Evolutionary conservation across 2,329 filamentous ascomycete genomes (phyloP).

Genomic region (Arthrinium puccinioides): DNA sequence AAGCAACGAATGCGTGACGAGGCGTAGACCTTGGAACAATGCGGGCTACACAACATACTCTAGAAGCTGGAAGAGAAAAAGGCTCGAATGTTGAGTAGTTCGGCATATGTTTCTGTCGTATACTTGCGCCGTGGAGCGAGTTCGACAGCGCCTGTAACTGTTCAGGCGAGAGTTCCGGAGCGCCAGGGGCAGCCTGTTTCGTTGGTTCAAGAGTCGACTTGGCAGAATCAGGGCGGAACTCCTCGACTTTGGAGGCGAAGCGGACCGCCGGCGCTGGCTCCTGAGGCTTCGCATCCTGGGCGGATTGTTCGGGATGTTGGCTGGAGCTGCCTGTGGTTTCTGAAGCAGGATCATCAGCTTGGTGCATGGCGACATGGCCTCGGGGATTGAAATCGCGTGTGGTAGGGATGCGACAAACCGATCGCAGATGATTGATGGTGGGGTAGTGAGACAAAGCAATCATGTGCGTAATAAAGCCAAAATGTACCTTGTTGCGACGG

Average conservation of each 20-base stretch:
- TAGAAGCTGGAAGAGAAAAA: slow-evolving; percentile 76
- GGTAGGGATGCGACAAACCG: not conserved
- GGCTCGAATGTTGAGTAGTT: slow-evolving; percentile 89
- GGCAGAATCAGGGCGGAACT: slow-evolving; percentile 3
- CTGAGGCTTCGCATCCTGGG: slow-evolving; percentile 3
- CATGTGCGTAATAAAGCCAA: too few relatives aligned
- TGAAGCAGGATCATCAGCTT: slow-evolving; percentile 4
- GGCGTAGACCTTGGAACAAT: not conserved
- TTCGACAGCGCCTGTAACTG: slow-evolving; percentile 66
- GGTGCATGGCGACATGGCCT: not conserved
- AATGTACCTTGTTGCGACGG: not conserved
- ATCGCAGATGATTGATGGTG: not conserved
- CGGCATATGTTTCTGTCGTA: slow-evolving; percentile 78
- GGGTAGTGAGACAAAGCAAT: not conserved
- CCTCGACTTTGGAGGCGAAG: slow-evolving; percentile 9
- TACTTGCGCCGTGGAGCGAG: slow-evolving; percentile 62
- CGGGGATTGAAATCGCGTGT: not conserved
- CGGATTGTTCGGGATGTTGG: slow-evolving; percentile 4
- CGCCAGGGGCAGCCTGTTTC: slow-evolving; percentile 15
- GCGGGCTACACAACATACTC: slow-evolving; percentile 44
- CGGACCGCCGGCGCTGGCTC: slow-evolving; percentile 6
- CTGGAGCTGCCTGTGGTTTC: slow-evolving; percentile 2
- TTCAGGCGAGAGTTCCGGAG: slow-evolving; percentile 43
- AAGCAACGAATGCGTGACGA: not conserved
- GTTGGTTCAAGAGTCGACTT: slow-evolving; percentile 14